A percentile compares a stretch with the other conserved stretches of the same genome.
Evolutionary conservation across 495 filamentous ascomycete genomes (phyloP).

Genomic region (Lichenothelia convexa): DNA sequence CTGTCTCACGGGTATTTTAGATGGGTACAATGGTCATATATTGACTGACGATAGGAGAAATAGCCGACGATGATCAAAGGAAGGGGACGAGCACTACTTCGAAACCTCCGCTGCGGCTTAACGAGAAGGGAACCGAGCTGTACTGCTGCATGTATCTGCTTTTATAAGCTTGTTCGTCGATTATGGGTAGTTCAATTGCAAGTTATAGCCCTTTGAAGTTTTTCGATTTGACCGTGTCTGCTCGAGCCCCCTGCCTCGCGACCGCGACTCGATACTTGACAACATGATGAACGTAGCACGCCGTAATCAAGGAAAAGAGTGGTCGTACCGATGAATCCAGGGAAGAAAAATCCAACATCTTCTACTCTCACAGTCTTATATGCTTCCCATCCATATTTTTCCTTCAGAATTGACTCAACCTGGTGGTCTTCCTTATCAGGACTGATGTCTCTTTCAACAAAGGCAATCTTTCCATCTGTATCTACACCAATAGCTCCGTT

Average conservation of each 20-base stretch:
- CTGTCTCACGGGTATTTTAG: slow-evolving; percentile 15
- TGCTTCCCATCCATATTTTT: slow-evolving; percentile 29
- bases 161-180: too few species aligned
- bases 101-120: neutral
- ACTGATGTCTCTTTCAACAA: slow-evolving; percentile 24
- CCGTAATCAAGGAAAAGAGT: neutral
- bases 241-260: too few species aligned
- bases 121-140: neutral
- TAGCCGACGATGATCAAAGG: neutral
- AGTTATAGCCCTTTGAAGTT: too few species aligned
- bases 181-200: neutral
- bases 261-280: too few species aligned
- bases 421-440: slow-evolving; percentile 14
- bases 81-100: neutral
- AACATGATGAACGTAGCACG: neutral
- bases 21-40: neutral
- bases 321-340: slow-evolving; percentile 65
- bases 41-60: neutral
- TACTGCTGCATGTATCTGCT: neutral
- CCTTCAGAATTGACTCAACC: slow-evolving; percentile 18
- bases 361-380: slow-evolving; percentile 18
- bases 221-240: too few species aligned
- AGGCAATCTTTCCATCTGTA: slow-evolving; percentile 43
- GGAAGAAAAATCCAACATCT: slow-evolving; percentile 59
- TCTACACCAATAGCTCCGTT: slow-evolving; percentile 50